Evolutionary conservation across 306 rosid species (phyloP).

Genomic region (Trifolium fragiferum): DNA sequence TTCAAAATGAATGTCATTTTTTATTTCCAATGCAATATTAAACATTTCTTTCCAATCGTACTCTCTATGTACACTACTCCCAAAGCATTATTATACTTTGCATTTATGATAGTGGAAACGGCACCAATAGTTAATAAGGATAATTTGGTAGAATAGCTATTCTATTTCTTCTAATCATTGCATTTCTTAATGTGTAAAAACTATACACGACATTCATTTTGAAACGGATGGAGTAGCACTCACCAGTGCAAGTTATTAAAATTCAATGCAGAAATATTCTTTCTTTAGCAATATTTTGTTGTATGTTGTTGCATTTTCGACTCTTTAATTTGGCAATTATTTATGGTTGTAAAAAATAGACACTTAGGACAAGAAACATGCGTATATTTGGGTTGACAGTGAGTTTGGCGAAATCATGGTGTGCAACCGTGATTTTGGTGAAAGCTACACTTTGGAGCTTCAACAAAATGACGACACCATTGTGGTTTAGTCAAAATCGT

Average conservation of each 20-base stretch:
- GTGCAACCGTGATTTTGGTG: neutral
- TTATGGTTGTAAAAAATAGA: conserved; percentile 22
- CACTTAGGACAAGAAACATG: conserved; percentile 16
- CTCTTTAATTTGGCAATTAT: neutral
- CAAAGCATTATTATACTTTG: too few relatives aligned
- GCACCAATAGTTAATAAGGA: too few relatives aligned
- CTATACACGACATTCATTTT: too few relatives aligned
- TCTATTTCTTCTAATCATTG: too few relatives aligned
- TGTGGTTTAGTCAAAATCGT: neutral
- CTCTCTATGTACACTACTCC: too few relatives aligned
- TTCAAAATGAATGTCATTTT: too few relatives aligned
- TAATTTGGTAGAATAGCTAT: too few relatives aligned
- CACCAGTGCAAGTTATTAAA: conserved; percentile 11
- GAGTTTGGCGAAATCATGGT: neutral
- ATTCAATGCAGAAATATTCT: conserved; percentile 21
- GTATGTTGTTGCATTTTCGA: neutral
- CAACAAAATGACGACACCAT: neutral
- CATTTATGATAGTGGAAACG: too few relatives aligned
- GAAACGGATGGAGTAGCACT: conserved; percentile 1
- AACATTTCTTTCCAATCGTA: too few relatives aligned
- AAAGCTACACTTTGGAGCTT: neutral
- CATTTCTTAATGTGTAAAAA: too few relatives aligned
- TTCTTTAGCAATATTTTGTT: conserved; percentile 10
- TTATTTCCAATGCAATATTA: too few relatives aligned
- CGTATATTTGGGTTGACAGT: neutral